A percentile compares a stretch with the other conserved stretches of the same genome.
Conservation (phyloP, 371 early-diverging fungal species). For the Blakeslea trispora region DNA sequence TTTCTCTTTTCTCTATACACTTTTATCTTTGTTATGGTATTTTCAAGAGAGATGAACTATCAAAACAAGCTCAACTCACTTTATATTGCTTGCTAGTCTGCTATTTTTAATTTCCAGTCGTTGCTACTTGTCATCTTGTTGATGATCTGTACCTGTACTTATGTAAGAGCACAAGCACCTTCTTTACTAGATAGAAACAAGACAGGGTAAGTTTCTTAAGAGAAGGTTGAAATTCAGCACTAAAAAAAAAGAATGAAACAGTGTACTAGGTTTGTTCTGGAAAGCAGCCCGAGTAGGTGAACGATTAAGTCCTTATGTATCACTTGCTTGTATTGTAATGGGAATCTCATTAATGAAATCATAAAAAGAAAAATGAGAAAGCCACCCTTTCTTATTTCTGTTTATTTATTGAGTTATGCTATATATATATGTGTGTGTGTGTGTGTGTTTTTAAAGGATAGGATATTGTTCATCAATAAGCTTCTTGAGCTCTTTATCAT, state of each 20-base stretch:
- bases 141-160: conserved; percentile 79
- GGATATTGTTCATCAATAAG: conserved; percentile 17
- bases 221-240: too few relatives aligned
- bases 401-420: too few relatives aligned
- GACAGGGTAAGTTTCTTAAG: conserved; percentile 51
- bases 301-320: conserved; percentile 85
- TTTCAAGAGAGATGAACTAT: too few relatives aligned
- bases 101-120: conserved; percentile 81
- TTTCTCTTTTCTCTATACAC: too few relatives aligned
- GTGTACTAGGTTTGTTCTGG: conserved; percentile 86
- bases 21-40: too few relatives aligned
- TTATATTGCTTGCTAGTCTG: conserved; percentile 62
- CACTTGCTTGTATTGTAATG: conserved; percentile 83
- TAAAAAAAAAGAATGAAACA: too few relatives aligned
- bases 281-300: conserved; percentile 91
- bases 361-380: conserved; percentile 29
- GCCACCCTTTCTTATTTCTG: too few relatives aligned
- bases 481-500: conserved; percentile 16
- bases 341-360: conserved; percentile 64
- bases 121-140: conserved; percentile 74
- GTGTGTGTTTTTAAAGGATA: conserved; percentile 4
- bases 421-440: too few relatives aligned
- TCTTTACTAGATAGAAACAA: conserved; percentile 70
- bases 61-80: too few relatives aligned
- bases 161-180: conserved; percentile 74